Evolutionary conservation across 108 stramenopile genomes (phyloP), one percentile per base, ranked within the genome.

Genomic region (Nannochloropsis salina): DNA sequence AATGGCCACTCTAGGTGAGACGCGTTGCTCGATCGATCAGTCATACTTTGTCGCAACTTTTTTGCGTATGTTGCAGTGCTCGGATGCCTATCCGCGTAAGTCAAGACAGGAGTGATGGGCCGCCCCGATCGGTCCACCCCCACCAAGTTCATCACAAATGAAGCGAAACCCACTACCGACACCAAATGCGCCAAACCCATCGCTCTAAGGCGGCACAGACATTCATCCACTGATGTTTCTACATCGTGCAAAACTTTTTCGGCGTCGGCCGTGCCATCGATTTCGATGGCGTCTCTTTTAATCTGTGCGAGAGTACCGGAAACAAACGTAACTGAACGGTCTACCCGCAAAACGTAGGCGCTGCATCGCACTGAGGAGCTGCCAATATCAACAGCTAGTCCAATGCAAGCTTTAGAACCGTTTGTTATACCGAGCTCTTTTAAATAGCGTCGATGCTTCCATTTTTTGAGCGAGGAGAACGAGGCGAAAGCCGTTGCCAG

Each of bases 81-180:
- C 22, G 85, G 81, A 41, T 21, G 44, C 44, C 31, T 42, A 42
- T 80, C 82, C 2, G 88, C 88, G 85, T 88, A 88, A 31, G 87
- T 88, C 86, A 82, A 88, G 41, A 88, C 87, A 43, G 83, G 84
- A 5, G 88, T 88, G 84, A 83, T 80, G 4, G 87, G 84, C 80
- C 41, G 11, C 41, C 87, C 84, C 80, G 81, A 43, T 31, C 12
- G 81, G 85, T 88, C 87, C 43, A 88, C 84, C n/a, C 88, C 88
- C 43, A 88, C 87, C 43, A 88, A 43, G 43, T 85, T 88, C 88
- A 88, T 88, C 18, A 83, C 86, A 85, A 88, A 88, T 42, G 84
- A 83, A 42, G 88, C 87, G n/a, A 87, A 88, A 18, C 88, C 88
- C 45, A 88, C 87, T 40, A 80, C 45, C 8, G 41, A n/a, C 43